Base-by-base conservation (phyloP, 495 filamentous ascomycete species). In the Tuber umbilicatum region DNA sequence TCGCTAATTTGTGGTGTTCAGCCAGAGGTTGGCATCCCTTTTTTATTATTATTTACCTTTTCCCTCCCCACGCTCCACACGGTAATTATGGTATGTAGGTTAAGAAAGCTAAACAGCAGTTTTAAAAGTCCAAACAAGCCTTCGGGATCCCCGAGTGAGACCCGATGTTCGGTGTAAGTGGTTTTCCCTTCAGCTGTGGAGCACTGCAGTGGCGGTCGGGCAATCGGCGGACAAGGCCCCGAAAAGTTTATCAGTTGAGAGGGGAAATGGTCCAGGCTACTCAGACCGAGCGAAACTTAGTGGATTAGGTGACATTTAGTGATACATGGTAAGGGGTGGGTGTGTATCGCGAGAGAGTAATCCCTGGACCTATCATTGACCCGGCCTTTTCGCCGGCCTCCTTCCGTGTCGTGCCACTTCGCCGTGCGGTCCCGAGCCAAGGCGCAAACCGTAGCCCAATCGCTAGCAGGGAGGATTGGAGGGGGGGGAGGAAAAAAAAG, bases 321-420 rank as follows among this genome's bases (percentile, higher is more conserved):
- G 55, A 64, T n/a, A n/a, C 5, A 31, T 16, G n/a, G 27, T 64
- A n/a, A 55, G 55, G 14, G 55, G 55, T 55, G n/a, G 55, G 27
- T 17, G n/a, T 64, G 55, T 31, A 31, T 64, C 12, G 4, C 55
- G 17, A 31, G 55, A 31, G 3, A 64, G 27, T 31, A 31, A 64
- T 64, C 55, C 55, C n/a, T 64, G 27, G 27, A 31, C 55, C 55
- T 64, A 64, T 64, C 55, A 64, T 64, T 64, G 55, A 64, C 55
- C n/a, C 55, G 55, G 55, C 12, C 55, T 64, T 64, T 64, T 64
- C 55, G n/a, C 55, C 55, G 55, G 55, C 55, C 27, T 64, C 55
- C n/a, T 64, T 64, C 55, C 27, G 55, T n/a, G 3, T n/a, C n/a
- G n/a, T 64, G 27, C 14, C 55, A 31, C 17, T 64, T 64, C n/a